These are phyloP conservation scores for Phytopythium ostracodes DNA, from an alignment of 352 stramenopile species.

Conservation along the genomic window DNA sequence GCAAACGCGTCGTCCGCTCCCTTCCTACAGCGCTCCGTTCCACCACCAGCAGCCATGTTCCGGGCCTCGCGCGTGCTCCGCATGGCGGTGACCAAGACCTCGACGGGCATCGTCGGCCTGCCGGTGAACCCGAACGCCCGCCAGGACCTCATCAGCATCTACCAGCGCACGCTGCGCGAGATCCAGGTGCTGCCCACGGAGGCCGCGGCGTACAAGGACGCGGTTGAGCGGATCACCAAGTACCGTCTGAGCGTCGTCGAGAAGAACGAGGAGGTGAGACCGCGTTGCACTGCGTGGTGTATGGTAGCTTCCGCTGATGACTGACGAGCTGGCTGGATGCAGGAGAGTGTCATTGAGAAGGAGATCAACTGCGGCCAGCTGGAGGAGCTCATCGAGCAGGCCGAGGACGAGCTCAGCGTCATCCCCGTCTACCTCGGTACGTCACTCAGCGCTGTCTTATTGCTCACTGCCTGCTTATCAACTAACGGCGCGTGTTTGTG, in stretches of 20 bases:
- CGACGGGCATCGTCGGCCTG: slow-evolving; percentile 82
- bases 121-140: slow-evolving; percentile 82
- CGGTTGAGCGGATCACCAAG: slow-evolving; percentile 84
- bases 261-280: slow-evolving; percentile 67
- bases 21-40: too few relatives aligned
- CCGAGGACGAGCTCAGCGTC: slow-evolving; percentile 80
- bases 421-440: slow-evolving; percentile 84
- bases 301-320: too few relatives aligned
- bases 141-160: slow-evolving; percentile 80
- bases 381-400: slow-evolving; percentile 86
- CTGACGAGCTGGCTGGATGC: background rate
- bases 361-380: slow-evolving; percentile 87
- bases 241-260: slow-evolving; percentile 76
- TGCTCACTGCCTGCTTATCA: slow-evolving; percentile 9
- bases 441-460: slow-evolving; percentile 6
- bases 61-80: slow-evolving; percentile 73
- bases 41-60: slow-evolving; percentile 35
- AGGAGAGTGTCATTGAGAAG: slow-evolving; percentile 82
- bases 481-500: background rate
- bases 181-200: slow-evolving; percentile 68
- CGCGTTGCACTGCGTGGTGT: too few relatives aligned
- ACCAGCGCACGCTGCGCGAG: slow-evolving; percentile 79
- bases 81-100: slow-evolving; percentile 86
- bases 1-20: background rate
- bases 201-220: slow-evolving; percentile 68